Base-by-base conservation (phyloP, 164 flowering plant species). In the Aristolochia californica region DNA sequence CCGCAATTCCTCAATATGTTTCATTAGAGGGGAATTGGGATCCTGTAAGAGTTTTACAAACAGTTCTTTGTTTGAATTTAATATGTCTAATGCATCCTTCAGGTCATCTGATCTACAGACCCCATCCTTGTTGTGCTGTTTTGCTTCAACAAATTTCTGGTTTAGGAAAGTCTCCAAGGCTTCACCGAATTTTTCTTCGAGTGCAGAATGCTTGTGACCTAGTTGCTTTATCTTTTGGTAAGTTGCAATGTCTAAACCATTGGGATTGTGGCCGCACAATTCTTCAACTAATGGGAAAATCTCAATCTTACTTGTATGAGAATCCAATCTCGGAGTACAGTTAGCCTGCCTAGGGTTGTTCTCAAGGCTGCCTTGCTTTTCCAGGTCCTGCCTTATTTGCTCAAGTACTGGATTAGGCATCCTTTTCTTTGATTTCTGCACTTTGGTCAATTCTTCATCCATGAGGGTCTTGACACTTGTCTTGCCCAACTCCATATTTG, bases 391-490 rank as follows among this genome's bases (percentile, higher is more conserved):
- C 43, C 50, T 60, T 61, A 62, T 65, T 21, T 48, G 38, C 54
- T 60, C 34, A 51, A 49, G 26, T 20, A n/a, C 54, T 34, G 48
- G 23, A 26, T 43, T 40, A 23, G 53, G 55, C 18, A n/a, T 40
- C 70, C 70, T 71, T 56, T 74, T 71, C 66, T 61, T 70, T 34
- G 67, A 34, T 30, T 63, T 67, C 59, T 68, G 68, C 58, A 80
- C 82, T 45, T 53, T 61, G 38, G 71, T 65, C 85, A 88, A 78
- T 63, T 88, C 94, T 71, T 82, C 85, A 65, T 87, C 91, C 62
- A 87, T 84, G 38, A 88, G 88, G 61, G 73, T 75, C 73, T 88
- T 88, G 53, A 87, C 82, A 63, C 94, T 88, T 61, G 82, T 80
- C 66, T 74, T 80, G 45, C 53, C 55, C 58, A 45, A 38, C 51